Evolutionary conservation across 2,329 filamentous ascomycete species (phyloP), one percentile per base, ranked within the genome.

Genomic region (Fusarium drepaniforme): DNA sequence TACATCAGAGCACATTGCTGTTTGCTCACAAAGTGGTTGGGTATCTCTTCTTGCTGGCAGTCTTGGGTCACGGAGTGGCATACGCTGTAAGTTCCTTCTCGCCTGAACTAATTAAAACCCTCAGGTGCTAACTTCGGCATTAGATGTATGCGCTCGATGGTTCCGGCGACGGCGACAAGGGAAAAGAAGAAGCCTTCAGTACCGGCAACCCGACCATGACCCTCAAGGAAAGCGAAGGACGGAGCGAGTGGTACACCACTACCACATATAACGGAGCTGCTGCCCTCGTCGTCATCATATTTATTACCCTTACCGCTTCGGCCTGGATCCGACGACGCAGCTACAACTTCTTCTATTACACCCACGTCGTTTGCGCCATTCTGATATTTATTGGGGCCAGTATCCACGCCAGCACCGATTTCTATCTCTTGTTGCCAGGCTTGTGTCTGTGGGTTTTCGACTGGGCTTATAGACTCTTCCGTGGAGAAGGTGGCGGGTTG

Each of bases 321-420:
- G 46, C 64, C 4, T 70, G 35, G 18, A 35, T 70, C 21, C 23
- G 67, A 63, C 58, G 67, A 30, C 49, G 40, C 38, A 33, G 33
- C 44, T 70, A 70, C 12, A 70, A 70, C 40, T 18, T 46, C 5
- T 70, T 70, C 30, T 70, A 67, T 33, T 67, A 70, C 51, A 67
- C 30, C 28, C 67, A 70, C 64, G 28, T 70, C 5, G 9, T 53
- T 2, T 35, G 33, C 5, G 28, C 40, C 12, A 44, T 70, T 25
- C n/a, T 42, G 11, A 59, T 70, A 5, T 70, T 70, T 11, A 28
- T 51, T 16, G 67, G 49, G 23, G 64, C 64, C 1, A 35, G 64
- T 11, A 18, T 67, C 16, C 67, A 70, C n/a, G 64, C 63, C 8
- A 70, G 67, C 51, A 70, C 67, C 5, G 58, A 67, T 12, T 67